A percentile compares a stretch with the other conserved stretches of the same genome.
These are phyloP conservation scores for Sporisorium exsertum DNA, from an alignment of 1,284 basidiomycete species.

Conservation along the genomic window DNA sequence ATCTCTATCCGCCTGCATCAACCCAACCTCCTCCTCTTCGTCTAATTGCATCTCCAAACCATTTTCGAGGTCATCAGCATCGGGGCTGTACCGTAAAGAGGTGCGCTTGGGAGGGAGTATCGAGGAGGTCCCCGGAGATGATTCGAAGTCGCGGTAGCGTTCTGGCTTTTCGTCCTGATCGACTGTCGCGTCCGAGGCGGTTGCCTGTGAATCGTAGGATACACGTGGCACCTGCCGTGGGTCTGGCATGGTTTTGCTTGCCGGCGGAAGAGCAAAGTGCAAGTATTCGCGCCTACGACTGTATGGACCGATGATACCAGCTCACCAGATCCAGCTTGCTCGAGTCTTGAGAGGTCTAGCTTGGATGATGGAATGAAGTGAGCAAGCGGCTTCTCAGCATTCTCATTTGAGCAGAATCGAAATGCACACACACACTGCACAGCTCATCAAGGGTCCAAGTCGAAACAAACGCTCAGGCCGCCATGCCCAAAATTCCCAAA, in stretches of 20 bases:
- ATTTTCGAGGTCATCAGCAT: conserved; percentile 16
- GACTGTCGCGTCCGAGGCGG: conserved; percentile 50
- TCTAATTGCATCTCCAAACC: conserved; percentile 24
- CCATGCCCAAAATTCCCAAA: not conserved
- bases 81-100: conserved; percentile 2
- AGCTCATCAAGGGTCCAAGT: not conserved
- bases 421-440: not conserved
- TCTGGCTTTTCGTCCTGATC: conserved; percentile 31
- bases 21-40: conserved; percentile 55
- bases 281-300: not conserved
- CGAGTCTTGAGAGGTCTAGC: not conserved
- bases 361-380: not conserved
- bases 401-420: not conserved
- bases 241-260: conserved; percentile 4
- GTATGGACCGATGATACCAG: not conserved
- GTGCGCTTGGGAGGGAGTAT: conserved; percentile 17
- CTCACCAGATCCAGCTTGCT: not conserved
- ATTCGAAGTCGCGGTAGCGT: conserved; percentile 20
- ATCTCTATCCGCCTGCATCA: conserved; percentile 53
- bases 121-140: not conserved
- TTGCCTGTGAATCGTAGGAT: conserved; percentile 50
- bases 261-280: not conserved
- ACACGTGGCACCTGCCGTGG: conserved; percentile 8
- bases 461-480: not conserved
- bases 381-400: not conserved